Conservation (phyloP, 2,329 filamentous ascomycete genomes). For the Paracorniculantispora psalliotae region DNA sequence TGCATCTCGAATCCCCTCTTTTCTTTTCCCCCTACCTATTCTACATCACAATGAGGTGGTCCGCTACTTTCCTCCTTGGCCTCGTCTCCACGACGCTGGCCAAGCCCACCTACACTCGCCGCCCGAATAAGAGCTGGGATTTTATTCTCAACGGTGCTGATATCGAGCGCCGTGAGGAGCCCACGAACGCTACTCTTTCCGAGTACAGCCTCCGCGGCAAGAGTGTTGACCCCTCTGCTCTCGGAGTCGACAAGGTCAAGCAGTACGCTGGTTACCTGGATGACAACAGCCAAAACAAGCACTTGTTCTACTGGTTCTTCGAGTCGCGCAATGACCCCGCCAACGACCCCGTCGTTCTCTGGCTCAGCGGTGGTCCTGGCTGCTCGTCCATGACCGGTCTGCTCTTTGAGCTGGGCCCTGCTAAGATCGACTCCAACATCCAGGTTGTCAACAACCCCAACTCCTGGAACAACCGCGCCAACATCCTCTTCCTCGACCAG, state of each 20-base stretch:
- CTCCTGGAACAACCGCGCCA: slow-evolving; percentile 96
- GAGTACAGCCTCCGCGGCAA: slow-evolving; percentile 86
- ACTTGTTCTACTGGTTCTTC: slow-evolving; percentile 99
- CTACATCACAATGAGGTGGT: slow-evolving; percentile 11
- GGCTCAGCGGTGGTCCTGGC: slow-evolving; percentile 93
- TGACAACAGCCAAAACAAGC: slow-evolving; percentile 94
- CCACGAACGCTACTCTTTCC: slow-evolving; percentile 68
- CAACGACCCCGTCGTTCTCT: slow-evolving; percentile 92
- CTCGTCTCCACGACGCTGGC: slow-evolving; percentile 9
- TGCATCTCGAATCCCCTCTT: background rate
- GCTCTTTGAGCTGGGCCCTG: slow-evolving; percentile 94
- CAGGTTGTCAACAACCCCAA: slow-evolving; percentile 79
- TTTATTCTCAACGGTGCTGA: slow-evolving; percentile 83
- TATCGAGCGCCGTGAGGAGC: slow-evolving; percentile 70
- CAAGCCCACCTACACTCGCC: slow-evolving; percentile 40
- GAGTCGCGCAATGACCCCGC: slow-evolving; percentile 96
- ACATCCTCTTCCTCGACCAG: slow-evolving; percentile 98
- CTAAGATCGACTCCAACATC: slow-evolving; percentile 76
- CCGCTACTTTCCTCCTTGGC: slow-evolving; percentile 6
- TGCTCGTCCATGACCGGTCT: slow-evolving; percentile 96
- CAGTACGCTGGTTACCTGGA: slow-evolving; percentile 98
- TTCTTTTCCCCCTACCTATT: background rate
- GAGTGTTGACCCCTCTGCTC: slow-evolving; percentile 77
- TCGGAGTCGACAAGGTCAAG: slow-evolving; percentile 90
- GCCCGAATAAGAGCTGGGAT: slow-evolving; percentile 82